Evolutionary conservation across 2,329 filamentous ascomycete species (phyloP), one percentile per base, ranked within the genome.

Genomic region (Metarhizium brunneum): DNA sequence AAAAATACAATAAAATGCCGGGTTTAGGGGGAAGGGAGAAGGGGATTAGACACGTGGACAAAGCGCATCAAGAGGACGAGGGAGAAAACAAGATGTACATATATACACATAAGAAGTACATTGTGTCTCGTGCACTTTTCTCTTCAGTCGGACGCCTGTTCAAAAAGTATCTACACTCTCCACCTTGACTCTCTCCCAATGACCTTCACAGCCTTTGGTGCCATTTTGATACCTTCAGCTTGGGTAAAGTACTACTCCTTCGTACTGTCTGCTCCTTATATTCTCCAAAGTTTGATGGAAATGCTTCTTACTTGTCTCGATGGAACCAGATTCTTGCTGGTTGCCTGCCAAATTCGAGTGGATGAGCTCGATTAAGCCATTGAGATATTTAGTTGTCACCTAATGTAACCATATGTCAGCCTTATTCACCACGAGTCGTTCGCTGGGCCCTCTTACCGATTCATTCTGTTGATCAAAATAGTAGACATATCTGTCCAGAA

Each of bases 401-500:
- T 83, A 57, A 2, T 47, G 10, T 4, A 32, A 42, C 16, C n/a
- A 45, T 8, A 20, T 42, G 52, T 68, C 58, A 67, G 60, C 42
- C 42, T 45, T 53, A 10, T 11, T 50, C 11, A 36, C 13, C 16
- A 32, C 43, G 8, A 20, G 14, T 42, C 14, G 20, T 45, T 14
- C 18, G 14, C 10, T n/a, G 18, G 32, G 6, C 2, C 20, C 36
- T 67, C 79, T 66, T 69, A 83, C 94, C 62, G 92, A 92, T 74
- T 99, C 94, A 72, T 99, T 99, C 69, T 96, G 90, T 71, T 99
- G 92, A 71, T 99, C 94, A 75, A 96, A 99, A 76, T 97, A 99
- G 72, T 99, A 99, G 54, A 97, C 92, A 69, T 99, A 99, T 71
- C 94, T 85, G 71, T 99, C 96, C 55, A 99, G 76, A 60, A 99